phyloP scores from a whole-genome alignment of 2,329 filamentous ascomycete genomes.

The Botrytis tulipae region DNA sequence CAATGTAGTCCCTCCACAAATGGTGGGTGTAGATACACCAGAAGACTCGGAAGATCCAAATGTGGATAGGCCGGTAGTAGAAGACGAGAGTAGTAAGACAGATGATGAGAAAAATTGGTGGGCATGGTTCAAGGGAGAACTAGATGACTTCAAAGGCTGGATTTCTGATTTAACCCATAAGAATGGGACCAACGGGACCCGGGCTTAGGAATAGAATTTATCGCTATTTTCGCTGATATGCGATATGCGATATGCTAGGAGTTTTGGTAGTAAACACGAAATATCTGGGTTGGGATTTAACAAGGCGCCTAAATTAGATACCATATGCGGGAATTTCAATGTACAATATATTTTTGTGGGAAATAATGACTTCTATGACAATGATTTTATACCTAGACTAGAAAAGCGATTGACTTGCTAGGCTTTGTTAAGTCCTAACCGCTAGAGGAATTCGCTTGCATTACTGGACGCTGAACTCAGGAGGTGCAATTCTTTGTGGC shows the following conservation, averaged over 20 bases:
- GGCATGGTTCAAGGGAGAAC: constrained; percentile 52
- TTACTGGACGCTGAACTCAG: not conserved
- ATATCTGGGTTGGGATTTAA: not conserved
- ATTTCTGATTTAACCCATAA: constrained; percentile 11
- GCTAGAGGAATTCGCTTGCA: not conserved
- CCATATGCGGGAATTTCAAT: constrained; percentile 1
- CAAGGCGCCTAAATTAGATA: constrained; percentile 5
- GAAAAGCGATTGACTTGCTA: not conserved
- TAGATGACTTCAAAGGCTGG: constrained; percentile 43
- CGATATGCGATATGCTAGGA: not conserved
- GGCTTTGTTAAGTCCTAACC: not conserved
- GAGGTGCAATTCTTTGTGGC: not conserved
- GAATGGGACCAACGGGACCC: constrained; percentile 7
- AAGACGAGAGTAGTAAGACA: constrained; percentile 31
- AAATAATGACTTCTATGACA: not conserved
- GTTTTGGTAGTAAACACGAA: not conserved
- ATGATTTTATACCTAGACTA: not conserved
- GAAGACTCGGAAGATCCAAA: constrained; percentile 29
- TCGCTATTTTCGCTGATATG: not conserved
- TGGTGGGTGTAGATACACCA: constrained; percentile 35
- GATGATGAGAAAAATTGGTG: constrained; percentile 43
- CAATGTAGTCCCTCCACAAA: constrained; percentile 29
- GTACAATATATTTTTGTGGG: not conserved
- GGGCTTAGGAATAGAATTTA: not conserved
- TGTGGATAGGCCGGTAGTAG: constrained; percentile 30